Evolutionary conservation across 2,329 filamentous ascomycete genomes (phyloP).

Genomic region (Microthyrium microscopicum): DNA sequence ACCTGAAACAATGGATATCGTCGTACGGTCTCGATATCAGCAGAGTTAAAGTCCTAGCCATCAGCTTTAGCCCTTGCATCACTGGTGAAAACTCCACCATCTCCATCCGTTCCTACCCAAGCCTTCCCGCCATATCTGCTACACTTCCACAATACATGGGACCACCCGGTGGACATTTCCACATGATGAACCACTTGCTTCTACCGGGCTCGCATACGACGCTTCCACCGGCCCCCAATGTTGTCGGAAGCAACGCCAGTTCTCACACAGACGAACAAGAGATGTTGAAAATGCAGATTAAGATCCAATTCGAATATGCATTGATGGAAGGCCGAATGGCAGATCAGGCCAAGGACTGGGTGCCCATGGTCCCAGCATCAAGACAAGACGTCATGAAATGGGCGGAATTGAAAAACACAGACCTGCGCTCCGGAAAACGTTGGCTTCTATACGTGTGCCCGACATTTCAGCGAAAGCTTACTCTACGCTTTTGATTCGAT

Average conservation of each 20-base stretch:
- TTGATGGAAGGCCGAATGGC: background rate
- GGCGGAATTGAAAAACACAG: constrained; percentile 6
- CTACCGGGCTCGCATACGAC: constrained; percentile 6
- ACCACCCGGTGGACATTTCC: too few species aligned
- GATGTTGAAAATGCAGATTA: background rate
- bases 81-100: background rate
- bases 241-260: constrained; percentile 1
- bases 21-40: constrained; percentile 5
- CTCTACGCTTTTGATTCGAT: too few species aligned
- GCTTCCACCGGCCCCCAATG: background rate
- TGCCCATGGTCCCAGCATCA: background rate
- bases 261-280: background rate
- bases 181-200: background rate
- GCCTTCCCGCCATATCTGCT: constrained; percentile 1
- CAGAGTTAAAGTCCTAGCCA: constrained; percentile 6
- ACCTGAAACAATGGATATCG: constrained; percentile 5
- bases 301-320: background rate
- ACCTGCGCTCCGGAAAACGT: constrained; percentile 5
- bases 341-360: background rate
- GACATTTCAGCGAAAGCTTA: too few species aligned
- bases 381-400: background rate
- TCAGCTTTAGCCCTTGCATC: constrained; percentile 1
- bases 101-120: background rate
- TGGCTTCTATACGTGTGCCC: constrained; percentile 8
- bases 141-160: constrained; percentile 5